Evolutionary conservation across 2,329 filamentous ascomycete species (phyloP).

Genomic region (Hymenotorrendiella dingleyae): DNA sequence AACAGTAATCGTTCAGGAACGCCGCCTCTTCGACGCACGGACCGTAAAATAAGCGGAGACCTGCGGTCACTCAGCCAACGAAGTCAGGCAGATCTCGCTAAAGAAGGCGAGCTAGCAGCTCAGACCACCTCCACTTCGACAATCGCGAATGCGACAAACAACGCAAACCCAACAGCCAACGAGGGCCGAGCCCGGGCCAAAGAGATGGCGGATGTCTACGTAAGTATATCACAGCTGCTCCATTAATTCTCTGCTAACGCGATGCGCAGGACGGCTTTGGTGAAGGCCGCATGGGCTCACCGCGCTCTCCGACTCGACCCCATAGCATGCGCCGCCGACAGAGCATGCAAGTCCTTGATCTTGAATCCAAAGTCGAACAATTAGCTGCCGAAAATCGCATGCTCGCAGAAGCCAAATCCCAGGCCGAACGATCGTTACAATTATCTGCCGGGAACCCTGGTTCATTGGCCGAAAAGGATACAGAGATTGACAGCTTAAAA

Average conservation of each 20-base stretch:
- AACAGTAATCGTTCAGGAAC: constrained; percentile 51
- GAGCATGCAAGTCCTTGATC: constrained; percentile 93
- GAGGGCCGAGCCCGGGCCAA: constrained; percentile 78
- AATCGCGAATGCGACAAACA: constrained; percentile 36
- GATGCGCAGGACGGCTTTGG: constrained; percentile 76
- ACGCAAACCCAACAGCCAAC: constrained; percentile 73
- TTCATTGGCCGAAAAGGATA: constrained; percentile 73
- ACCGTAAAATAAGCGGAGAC: constrained; percentile 67
- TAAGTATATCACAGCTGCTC: constrained; percentile 48
- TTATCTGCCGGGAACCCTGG: constrained; percentile 58
- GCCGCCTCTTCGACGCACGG: constrained; percentile 65
- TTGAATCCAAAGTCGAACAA: constrained; percentile 80
- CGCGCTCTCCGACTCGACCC: constrained; percentile 86
- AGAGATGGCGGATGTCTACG: constrained; percentile 90
- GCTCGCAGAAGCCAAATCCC: constrained; percentile 65
- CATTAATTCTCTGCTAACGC: constrained; percentile 16
- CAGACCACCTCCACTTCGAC: constrained; percentile 31
- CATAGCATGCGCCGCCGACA: constrained; percentile 95
- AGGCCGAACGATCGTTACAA: constrained; percentile 60
- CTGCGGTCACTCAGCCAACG: constrained; percentile 62
- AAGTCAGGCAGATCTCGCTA: constrained; percentile 35
- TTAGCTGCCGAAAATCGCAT: constrained; percentile 78
- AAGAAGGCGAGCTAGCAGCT: constrained; percentile 40
- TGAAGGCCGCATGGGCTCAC: constrained; percentile 79
- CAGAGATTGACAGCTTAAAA: constrained; percentile 77